These are phyloP conservation scores for Draba incana DNA, from an alignment of 345 rosid genomes.

Conservation along the genomic window DNA sequence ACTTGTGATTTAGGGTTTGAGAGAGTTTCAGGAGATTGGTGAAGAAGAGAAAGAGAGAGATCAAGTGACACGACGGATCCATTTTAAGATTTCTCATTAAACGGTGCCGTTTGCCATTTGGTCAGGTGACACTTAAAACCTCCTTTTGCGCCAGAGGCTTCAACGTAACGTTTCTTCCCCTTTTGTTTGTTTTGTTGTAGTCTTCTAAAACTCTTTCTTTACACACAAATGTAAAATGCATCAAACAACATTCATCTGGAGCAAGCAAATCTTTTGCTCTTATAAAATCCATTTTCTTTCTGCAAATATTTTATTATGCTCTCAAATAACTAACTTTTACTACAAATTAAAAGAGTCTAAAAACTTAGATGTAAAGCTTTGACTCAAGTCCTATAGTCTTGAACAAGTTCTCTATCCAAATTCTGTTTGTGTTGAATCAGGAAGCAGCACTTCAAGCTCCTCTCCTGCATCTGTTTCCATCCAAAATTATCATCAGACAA, in stretches of 20 bases:
- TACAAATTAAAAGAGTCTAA: not conserved
- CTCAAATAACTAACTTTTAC: not conserved
- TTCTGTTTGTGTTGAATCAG: slow-evolving; percentile 46
- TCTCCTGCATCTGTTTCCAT: slow-evolving; percentile 61
- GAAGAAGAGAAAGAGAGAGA: slow-evolving; percentile 1
- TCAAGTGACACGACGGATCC: not conserved
- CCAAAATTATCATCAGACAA: slow-evolving; percentile 6
- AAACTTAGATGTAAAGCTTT: not conserved
- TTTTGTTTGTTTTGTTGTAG: too few species aligned
- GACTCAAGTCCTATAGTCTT: slow-evolving; percentile 13
- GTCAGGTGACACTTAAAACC: not conserved
- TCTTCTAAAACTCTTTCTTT: not conserved
- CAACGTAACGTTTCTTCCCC: not conserved
- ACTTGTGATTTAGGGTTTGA: slow-evolving; percentile 37
- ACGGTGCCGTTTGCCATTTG: not conserved
- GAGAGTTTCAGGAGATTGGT: slow-evolving; percentile 25
- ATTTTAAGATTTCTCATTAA: slow-evolving; percentile 2
- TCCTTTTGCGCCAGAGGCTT: slow-evolving; percentile 10
- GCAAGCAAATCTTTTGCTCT: slow-evolving; percentile 6
- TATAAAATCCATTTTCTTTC: slow-evolving; percentile 17
- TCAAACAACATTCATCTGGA: not conserved
- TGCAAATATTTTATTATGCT: slow-evolving; percentile 9
- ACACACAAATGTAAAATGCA: not conserved
- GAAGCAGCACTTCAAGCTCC: slow-evolving; percentile 53
- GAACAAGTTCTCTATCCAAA: slow-evolving; percentile 2